These are phyloP conservation scores for Neofusicoccum sp. DNA, from an alignment of 2,329 filamentous ascomycete species.

Conservation along the genomic window DNA sequence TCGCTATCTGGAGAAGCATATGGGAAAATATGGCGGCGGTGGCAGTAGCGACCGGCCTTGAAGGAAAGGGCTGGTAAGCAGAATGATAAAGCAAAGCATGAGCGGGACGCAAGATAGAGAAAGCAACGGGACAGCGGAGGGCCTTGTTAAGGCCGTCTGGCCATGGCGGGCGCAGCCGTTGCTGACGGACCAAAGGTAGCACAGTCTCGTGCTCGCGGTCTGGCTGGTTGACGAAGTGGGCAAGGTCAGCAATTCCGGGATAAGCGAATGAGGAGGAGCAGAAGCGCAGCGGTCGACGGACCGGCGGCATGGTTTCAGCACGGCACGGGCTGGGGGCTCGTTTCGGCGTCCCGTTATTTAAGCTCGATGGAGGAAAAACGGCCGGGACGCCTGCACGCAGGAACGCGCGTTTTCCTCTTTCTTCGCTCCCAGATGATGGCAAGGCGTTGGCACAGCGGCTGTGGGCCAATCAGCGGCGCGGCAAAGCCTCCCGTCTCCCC, in stretches of 20 bases:
- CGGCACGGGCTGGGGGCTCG: neutral
- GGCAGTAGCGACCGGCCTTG: no score
- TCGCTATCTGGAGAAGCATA: no score
- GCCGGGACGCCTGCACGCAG: neutral
- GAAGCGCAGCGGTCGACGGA: neutral
- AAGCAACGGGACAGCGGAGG: neutral
- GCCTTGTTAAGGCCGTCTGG: neutral
- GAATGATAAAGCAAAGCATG: neutral
- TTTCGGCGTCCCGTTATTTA: neutral
- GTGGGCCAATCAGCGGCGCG: neutral
- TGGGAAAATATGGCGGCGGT: no score
- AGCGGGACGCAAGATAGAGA: neutral
- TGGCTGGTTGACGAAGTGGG: neutral
- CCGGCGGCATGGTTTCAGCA: neutral
- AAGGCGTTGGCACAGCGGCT: neutral
- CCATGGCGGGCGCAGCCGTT: neutral
- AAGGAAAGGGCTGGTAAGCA: no score
- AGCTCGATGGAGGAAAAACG: neutral
- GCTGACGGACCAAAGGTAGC: neutral
- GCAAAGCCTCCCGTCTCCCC: neutral
- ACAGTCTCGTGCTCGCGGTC: neutral
- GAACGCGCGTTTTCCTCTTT: neutral
- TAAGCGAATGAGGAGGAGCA: neutral
- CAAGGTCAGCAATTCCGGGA: neutral
- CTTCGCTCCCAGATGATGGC: neutral